Evolutionary conservation across 1,284 basidiomycete species (phyloP).

Genomic region (Heterobasidion annosum): DNA sequence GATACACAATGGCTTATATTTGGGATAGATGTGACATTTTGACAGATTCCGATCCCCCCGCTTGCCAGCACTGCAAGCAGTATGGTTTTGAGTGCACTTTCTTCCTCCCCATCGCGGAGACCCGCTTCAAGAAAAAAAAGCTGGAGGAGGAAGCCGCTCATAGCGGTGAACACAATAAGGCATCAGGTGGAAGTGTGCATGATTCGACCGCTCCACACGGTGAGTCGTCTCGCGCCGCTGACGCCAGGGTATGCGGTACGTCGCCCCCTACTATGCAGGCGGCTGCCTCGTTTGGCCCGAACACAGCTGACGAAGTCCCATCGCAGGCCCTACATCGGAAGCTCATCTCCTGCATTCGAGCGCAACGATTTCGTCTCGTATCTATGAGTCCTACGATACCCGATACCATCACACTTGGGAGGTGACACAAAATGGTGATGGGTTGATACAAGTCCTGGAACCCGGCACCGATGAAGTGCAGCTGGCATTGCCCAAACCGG

Average conservation of each 20-base stretch:
- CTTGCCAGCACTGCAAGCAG: conserved; percentile 84
- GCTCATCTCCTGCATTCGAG: conserved; percentile 86
- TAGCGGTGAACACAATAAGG: conserved; percentile 17
- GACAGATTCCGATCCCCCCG: conserved; percentile 60
- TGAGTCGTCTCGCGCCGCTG: conserved; percentile 28
- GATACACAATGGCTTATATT: background rate
- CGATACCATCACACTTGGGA: conserved; percentile 81
- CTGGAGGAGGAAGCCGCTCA: conserved; percentile 54
- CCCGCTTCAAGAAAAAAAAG: conserved; percentile 94
- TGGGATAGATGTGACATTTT: conserved; percentile 68
- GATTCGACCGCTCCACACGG: conserved; percentile 25
- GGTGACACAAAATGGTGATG: conserved; percentile 75
- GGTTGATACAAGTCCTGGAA: conserved; percentile 80
- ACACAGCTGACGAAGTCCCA: conserved; percentile 12
- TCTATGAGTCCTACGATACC: conserved; percentile 83
- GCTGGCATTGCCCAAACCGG: conserved; percentile 43
- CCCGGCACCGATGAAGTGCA: conserved; percentile 45
- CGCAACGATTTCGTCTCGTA: conserved; percentile 71
- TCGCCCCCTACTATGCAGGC: conserved; percentile 16
- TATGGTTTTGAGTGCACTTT: conserved; percentile 92
- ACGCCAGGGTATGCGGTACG: conserved; percentile 57
- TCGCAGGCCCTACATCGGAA: conserved; percentile 75
- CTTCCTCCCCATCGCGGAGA: conserved; percentile 97
- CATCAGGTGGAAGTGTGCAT: conserved; percentile 4
- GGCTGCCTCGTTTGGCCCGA: background rate